These are phyloP conservation scores for Corrigiola litoralis DNA, from an alignment of 179 eudicot species.

Conservation along the genomic window DNA sequence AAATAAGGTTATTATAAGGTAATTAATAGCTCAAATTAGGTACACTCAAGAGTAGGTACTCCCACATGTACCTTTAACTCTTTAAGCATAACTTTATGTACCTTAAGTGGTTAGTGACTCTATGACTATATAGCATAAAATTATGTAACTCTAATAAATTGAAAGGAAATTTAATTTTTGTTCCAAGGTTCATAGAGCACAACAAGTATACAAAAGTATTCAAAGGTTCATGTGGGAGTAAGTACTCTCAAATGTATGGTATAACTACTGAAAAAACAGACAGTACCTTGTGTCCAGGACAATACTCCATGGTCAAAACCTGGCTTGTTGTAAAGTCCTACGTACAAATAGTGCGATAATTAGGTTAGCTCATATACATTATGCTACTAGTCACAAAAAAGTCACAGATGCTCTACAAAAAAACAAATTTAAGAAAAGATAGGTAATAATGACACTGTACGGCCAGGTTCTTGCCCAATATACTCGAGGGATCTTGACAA, in stretches of 20 bases:
- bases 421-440: neutral
- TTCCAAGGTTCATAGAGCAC: too few relatives aligned
- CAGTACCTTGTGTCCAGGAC: constrained; percentile 71
- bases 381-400: neutral
- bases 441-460: neutral
- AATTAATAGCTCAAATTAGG: too few relatives aligned
- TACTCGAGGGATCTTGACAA: constrained; percentile 65
- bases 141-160: too few relatives aligned
- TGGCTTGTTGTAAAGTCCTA: constrained; percentile 74
- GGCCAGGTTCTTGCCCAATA: constrained; percentile 52
- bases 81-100: too few relatives aligned
- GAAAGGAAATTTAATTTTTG: too few relatives aligned
- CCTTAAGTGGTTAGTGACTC: too few relatives aligned
- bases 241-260: neutral
- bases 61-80: too few relatives aligned
- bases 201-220: too few relatives aligned
- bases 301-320: constrained; percentile 88
- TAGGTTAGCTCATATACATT: constrained; percentile 15
- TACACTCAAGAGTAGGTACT: too few relatives aligned
- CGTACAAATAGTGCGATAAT: constrained; percentile 16
- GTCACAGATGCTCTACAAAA: neutral
- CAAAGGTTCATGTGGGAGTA: neutral
- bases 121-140: too few relatives aligned
- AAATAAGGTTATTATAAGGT: too few relatives aligned
- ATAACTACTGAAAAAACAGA: constrained; percentile 7